Conservation (phyloP, 176 grass and related monocot genomes). For the Panicum miliaceum region DNA sequence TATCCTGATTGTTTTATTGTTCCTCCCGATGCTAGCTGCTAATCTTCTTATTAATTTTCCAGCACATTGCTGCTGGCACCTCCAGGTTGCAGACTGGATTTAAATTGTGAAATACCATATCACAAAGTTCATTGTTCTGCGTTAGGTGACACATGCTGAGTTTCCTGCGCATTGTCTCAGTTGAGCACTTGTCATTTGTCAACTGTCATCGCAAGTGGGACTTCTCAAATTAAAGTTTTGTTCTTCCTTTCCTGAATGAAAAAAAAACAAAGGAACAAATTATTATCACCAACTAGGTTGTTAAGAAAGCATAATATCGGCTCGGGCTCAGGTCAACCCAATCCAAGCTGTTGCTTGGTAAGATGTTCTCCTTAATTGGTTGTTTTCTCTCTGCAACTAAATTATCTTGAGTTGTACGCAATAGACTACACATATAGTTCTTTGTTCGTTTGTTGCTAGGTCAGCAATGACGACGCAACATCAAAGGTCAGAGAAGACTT, state of each 20-base stretch:
- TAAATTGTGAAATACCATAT: background rate
- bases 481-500: slow-evolving; percentile 32
- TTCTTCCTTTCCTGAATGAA: background rate
- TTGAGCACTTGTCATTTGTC: background rate
- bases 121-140: background rate
- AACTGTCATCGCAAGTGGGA: background rate
- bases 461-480: slow-evolving; percentile 6
- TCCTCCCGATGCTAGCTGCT: background rate
- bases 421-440: background rate
- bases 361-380: background rate
- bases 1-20: too few relatives aligned
- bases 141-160: background rate
- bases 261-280: background rate
- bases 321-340: background rate
- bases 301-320: background rate
- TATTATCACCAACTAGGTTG: slow-evolving; percentile 1
- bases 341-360: background rate
- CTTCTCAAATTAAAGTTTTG: background rate
- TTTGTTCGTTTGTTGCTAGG: background rate
- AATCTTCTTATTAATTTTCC: background rate
- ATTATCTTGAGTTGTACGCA: background rate
- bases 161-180: background rate
- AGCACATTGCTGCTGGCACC: background rate
- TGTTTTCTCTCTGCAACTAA: background rate
- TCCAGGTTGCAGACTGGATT: background rate